phyloP scores from a whole-genome alignment of 805 yeast species.

The Priceomyces castillae region DNA sequence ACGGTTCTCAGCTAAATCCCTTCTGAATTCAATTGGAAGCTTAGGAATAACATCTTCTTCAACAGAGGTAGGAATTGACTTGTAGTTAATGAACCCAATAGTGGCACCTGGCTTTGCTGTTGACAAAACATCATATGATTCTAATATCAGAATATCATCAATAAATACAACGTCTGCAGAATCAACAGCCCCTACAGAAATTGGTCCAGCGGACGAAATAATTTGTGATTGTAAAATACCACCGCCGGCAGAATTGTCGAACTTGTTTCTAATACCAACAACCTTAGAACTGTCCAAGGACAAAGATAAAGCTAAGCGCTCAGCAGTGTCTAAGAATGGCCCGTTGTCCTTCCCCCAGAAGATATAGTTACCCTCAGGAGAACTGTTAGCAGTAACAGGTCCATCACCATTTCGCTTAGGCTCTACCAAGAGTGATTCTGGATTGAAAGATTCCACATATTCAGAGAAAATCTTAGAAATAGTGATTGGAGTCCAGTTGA shows the following conservation, averaged over 20 bases:
- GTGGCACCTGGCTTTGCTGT: constrained; percentile 56
- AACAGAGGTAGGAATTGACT: constrained; percentile 34
- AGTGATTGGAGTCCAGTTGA: constrained; percentile 56
- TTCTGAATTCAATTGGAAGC: constrained; percentile 54
- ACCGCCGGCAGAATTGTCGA: constrained; percentile 68
- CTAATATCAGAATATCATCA: constrained; percentile 55
- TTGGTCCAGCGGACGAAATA: constrained; percentile 23
- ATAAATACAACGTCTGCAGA: constrained; percentile 64
- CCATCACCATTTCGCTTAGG: constrained; percentile 13
- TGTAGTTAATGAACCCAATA: constrained; percentile 44
- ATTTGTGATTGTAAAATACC: constrained; percentile 75
- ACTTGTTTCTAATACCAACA: constrained; percentile 59
- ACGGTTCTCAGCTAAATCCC: constrained; percentile 49
- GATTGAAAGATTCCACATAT: constrained; percentile 31
- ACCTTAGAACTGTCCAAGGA: constrained; percentile 57
- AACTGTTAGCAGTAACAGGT: constrained; percentile 34
- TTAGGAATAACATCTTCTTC: constrained; percentile 50
- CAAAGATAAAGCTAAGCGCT: constrained; percentile 64
- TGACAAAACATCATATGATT: constrained; percentile 59
- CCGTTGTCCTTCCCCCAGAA: constrained; percentile 73
- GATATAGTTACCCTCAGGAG: constrained; percentile 46
- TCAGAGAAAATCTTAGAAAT: constrained; percentile 48
- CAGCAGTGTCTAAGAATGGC: constrained; percentile 52
- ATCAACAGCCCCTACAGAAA: constrained; percentile 37
- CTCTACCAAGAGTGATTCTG: constrained; percentile 22